Evolutionary conservation across 2,329 filamentous ascomycete genomes (phyloP), one percentile per base, ranked within the genome.

Genomic region (Lecanicillium sp.): DNA sequence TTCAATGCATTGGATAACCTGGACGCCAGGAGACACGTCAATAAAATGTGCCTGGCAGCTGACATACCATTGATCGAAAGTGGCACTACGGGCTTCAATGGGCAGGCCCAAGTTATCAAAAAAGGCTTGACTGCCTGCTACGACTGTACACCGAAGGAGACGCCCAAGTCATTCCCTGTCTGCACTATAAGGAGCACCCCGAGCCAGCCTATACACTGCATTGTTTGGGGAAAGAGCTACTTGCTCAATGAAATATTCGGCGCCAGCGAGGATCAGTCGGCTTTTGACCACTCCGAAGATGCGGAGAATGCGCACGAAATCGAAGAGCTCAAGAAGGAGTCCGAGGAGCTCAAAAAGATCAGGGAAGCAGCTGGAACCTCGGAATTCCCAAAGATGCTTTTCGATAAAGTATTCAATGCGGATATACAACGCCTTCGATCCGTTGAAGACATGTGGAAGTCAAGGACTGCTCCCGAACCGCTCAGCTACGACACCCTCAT

Each of bases 1-100:
- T 97, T 98, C 71, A 98, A 98, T 62, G 92, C 92, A 37, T 73
- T 98, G 29, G 92, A 98, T 62, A 98, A 98, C 51, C 70, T 98
- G 19, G 89, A 96, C 41, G 92, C 92, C 17, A 74, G 92, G 48
- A 79, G 90, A 37, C 89, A 97, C 68, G 92, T 97, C 47, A 98
- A 98, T 60, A 85, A 82, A 59, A 97, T 98, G 92, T 97, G 92
- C 53, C 65, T 98, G 48, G 87, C 89, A 2, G 89, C 92, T 10
- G 76, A 92, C 52, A 79, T 97, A 18, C 88, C 92, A 10, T 65
- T 98, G 47, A 84, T 98, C 39, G 92, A 98, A 66, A 97, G 90
- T 57, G 92, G 92, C 29, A 98, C 92, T 0, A 97, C 92, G 1
- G 92, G 92, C 2, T 98, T 96, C 69, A 94, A 95, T 54, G 92